Base-by-base conservation (phyloP, 225 moss, liverwort and hornwort species). In the Thuidium tamariscinum region DNA sequence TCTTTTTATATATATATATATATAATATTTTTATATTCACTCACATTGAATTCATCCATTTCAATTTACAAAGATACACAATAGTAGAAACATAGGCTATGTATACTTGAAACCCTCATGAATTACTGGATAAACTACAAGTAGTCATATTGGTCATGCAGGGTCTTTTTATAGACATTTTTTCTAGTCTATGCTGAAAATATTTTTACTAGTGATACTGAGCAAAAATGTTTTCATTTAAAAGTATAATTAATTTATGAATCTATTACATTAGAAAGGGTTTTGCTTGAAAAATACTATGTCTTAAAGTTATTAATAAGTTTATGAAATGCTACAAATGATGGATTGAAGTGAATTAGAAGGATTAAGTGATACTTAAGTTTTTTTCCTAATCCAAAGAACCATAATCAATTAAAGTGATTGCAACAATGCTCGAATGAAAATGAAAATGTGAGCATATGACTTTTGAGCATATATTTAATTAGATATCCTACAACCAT, bases 81-180 rank as follows among this genome's bases (percentile, higher is more conserved):
- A 3, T 65, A 19, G 5, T 17, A 65, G 1, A 65, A 18, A 19
- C 2, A 65, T 19, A 2, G 10, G 2, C 0, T 0, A 0, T 2
- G 2, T n/a, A n/a, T 1, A 65, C 19, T 65, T n/a, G 6, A 34
- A n/a, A n/a, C 6, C n/a, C 3, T 1, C 9, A n/a, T n/a, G n/a
- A n/a, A n/a, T n/a, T n/a, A n/a, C n/a, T n/a, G n/a, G n/a, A n/a
- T 0, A 3, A 64, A 65, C 20, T 17, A 64, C 18, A n/a, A 64
- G 5, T 65, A 65, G 10, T 65, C 2, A 65, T 19, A 5, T 65
- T 65, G 20, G n/a, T 64, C 17, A 34, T 34, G 5, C 34, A 1
- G 9, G 32, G 5, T 65, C 65, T n/a, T 34, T 0, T n/a, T 11
- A 20, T 10, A 8, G 5, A 5, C 18, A 18, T n/a, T 34, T 18